Conservation (phyloP, 2,329 filamentous ascomycete genomes). For the Sphaerostilbella broomeana region DNA sequence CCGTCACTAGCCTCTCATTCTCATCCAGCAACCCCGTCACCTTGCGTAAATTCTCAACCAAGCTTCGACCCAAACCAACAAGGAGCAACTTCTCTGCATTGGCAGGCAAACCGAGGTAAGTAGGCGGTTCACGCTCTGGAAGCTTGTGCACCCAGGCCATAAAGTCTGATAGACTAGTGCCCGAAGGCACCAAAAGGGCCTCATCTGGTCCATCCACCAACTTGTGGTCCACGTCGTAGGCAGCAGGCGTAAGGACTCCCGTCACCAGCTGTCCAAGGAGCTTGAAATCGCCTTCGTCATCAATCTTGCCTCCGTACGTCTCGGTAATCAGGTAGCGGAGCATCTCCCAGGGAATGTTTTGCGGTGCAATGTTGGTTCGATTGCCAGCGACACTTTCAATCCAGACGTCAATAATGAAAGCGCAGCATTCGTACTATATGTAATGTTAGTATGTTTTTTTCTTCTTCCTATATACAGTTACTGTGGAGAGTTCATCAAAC, state of each 20-base stretch:
- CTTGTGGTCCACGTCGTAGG: constrained; percentile 89
- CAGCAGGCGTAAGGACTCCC: constrained; percentile 73
- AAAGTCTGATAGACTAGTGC: constrained; percentile 80
- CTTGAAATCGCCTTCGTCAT: constrained; percentile 78
- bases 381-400: constrained; percentile 74
- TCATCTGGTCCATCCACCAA: constrained; percentile 64
- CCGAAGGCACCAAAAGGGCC: constrained; percentile 66
- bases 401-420: constrained; percentile 94
- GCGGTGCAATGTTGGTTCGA: constrained; percentile 85
- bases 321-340: constrained; percentile 84
- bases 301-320: constrained; percentile 97
- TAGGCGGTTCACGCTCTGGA: constrained; percentile 92
- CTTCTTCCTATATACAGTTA: too few relatives aligned
- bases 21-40: constrained; percentile 88
- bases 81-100: constrained; percentile 95
- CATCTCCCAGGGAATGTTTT: constrained; percentile 95
- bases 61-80: constrained; percentile 76
- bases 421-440: constrained; percentile 84
- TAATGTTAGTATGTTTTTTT: too few relatives aligned
- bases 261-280: constrained; percentile 67
- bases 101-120: constrained; percentile 85
- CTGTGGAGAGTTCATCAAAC: too few relatives aligned
- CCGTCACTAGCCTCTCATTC: constrained; percentile 81
- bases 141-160: constrained; percentile 84
- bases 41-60: constrained; percentile 77